Conservation (phyloP, 2,329 filamentous ascomycete species). For the Dactylellina parvicollis region DNA sequence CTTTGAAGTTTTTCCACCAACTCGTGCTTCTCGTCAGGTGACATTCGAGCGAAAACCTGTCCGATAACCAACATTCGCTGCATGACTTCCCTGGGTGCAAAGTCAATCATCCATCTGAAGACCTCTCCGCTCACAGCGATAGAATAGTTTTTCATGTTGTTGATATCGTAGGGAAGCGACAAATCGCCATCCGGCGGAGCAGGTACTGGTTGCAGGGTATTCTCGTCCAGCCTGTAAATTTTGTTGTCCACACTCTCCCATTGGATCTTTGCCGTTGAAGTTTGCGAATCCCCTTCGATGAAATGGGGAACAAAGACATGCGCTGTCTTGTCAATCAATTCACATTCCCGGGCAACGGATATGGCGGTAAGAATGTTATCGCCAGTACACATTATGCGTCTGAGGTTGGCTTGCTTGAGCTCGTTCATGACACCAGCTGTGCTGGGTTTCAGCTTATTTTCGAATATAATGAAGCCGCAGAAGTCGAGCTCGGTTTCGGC, state of each 20-base stretch:
- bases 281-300: conserved; percentile 76
- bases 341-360: conserved; percentile 90
- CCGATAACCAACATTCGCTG: conserved; percentile 88
- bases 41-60: conserved; percentile 97
- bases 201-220: conserved; percentile 80
- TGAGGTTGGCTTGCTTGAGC: conserved; percentile 82
- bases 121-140: conserved; percentile 91
- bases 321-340: conserved; percentile 79
- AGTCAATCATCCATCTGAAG: conserved; percentile 96
- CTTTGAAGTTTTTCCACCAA: conserved; percentile 96
- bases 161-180: conserved; percentile 85
- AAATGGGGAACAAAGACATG: conserved; percentile 96
- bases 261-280: conserved; percentile 75
- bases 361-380: conserved; percentile 98
- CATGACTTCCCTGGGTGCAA: conserved; percentile 80
- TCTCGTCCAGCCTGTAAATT: conserved; percentile 78
- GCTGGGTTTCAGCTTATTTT: conserved; percentile 94
- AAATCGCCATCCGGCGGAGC: conserved; percentile 77
- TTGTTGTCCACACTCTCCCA: conserved; percentile 98
- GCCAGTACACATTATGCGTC: conserved; percentile 94
- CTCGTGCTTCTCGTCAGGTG: conserved; percentile 97
- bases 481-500: conserved; percentile 87
- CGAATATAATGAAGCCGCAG: conserved; percentile 95
- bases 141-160: conserved; percentile 83
- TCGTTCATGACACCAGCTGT: conserved; percentile 84